Percentiles rank a stretch among this genome's conserved stretches.
Conservation (phyloP, 106 monocot genomes). For the Ottelia alismoides region DNA sequence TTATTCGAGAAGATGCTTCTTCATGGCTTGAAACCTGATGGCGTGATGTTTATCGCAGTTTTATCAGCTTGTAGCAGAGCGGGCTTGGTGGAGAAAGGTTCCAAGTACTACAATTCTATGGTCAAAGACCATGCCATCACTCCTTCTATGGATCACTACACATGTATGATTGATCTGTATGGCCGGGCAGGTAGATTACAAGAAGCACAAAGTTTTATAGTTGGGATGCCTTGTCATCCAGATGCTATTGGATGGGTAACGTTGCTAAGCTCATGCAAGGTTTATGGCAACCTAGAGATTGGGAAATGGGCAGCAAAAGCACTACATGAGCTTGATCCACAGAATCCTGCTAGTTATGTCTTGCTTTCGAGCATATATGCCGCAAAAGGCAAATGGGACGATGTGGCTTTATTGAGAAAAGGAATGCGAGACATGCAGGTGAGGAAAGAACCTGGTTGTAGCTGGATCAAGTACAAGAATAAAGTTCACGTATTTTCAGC, state of each 20-base stretch:
- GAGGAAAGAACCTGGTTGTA: constrained; percentile 72
- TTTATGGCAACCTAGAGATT: constrained; percentile 56
- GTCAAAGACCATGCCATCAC: constrained; percentile 26
- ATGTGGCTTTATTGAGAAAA: constrained; percentile 42
- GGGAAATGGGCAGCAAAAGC: constrained; percentile 79
- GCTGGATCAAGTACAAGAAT: constrained; percentile 81
- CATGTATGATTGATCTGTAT: constrained; percentile 80
- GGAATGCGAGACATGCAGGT: constrained; percentile 53
- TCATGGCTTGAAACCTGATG: constrained; percentile 50
- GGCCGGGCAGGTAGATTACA: constrained; percentile 52
- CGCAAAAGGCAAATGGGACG: constrained; percentile 41
- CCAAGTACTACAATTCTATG: constrained; percentile 49
- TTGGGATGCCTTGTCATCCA: constrained; percentile 42
- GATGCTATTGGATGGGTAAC: constrained; percentile 77
- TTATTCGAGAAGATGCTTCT: constrained; percentile 61
- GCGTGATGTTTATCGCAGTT: constrained; percentile 60
- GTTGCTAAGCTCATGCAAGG: constrained; percentile 58
- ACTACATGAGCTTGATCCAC: constrained; percentile 46
- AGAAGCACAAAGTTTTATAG: constrained; percentile 64
- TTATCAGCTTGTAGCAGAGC: constrained; percentile 78
- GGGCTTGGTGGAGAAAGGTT: constrained; percentile 63
- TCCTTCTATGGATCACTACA: constrained; percentile 59
- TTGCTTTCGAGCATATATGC: constrained; percentile 66
- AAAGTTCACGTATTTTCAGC: constrained; percentile 62
- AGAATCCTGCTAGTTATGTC: constrained; percentile 65